These are phyloP conservation scores for Neocucurbitaria cava DNA, from an alignment of 2,329 filamentous ascomycete species.

Conservation along the genomic window DNA sequence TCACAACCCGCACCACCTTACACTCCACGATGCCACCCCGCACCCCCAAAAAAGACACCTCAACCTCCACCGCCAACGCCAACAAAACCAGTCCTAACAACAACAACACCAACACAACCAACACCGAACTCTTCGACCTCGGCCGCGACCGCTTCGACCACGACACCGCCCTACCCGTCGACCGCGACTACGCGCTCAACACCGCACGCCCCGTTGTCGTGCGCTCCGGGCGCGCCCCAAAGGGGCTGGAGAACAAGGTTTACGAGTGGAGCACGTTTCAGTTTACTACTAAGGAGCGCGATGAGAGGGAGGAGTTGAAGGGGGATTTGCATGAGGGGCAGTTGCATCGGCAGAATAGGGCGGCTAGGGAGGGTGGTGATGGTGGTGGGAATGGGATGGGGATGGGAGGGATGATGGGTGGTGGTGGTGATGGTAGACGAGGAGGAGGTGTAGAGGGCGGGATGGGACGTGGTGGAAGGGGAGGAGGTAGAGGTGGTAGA, in stretches of 20 bases:
- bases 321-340: slow-evolving; percentile 44
- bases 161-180: slow-evolving; percentile 36
- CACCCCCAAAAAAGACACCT: not conserved
- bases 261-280: slow-evolving; percentile 41
- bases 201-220: slow-evolving; percentile 19
- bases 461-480: slow-evolving; percentile 5
- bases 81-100: not conserved
- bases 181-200: slow-evolving; percentile 36
- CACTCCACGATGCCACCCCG: not conserved
- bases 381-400: slow-evolving; percentile 1
- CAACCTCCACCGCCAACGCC: not conserved
- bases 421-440: no score
- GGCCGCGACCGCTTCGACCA: slow-evolving; percentile 38
- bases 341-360: slow-evolving; percentile 42
- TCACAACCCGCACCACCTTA: not conserved
- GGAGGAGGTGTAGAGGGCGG: no score
- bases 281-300: slow-evolving; percentile 31
- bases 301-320: slow-evolving; percentile 40
- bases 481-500: not conserved
- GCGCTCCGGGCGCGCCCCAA: slow-evolving; percentile 29
- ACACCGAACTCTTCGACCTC: slow-evolving; percentile 37
- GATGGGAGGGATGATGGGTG: not conserved
- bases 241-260: slow-evolving; percentile 33
- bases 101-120: slow-evolving; percentile 6
- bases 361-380: slow-evolving; percentile 14